These are phyloP conservation scores for Takashimella koratensis DNA, from an alignment of 1,284 basidiomycete genomes.

Conservation along the genomic window DNA sequence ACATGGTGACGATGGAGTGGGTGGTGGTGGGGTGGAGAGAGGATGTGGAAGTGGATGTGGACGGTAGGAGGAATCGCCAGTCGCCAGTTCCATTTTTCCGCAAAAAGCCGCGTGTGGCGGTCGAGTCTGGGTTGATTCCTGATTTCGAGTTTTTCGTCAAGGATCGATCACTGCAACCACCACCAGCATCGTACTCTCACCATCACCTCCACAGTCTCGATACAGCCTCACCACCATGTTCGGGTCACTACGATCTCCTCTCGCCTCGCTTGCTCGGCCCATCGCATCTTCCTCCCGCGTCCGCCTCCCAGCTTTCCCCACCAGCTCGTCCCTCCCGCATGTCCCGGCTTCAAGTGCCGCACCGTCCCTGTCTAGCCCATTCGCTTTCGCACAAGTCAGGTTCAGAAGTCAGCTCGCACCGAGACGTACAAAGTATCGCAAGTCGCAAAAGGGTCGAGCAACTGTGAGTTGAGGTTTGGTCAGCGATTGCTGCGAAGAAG, in stretches of 20 bases:
- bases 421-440: conserved; percentile 72
- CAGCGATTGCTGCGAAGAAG: not conserved
- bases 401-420: conserved; percentile 69
- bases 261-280: conserved; percentile 15
- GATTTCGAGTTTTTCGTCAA: too few species aligned
- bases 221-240: conserved; percentile 6
- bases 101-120: not conserved
- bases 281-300: conserved; percentile 29
- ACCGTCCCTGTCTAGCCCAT: conserved; percentile 1
- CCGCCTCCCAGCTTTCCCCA: not conserved
- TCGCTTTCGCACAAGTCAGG: conserved; percentile 40
- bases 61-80: too few species aligned
- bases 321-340: too few species aligned
- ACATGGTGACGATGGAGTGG: conserved; percentile 36
- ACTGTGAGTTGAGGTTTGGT: conserved; percentile 58
- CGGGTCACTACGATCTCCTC: not conserved
- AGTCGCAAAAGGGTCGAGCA: conserved; percentile 81
- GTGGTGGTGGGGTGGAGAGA: conserved; percentile 1
- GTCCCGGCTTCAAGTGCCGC: conserved; percentile 1
- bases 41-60: not conserved
- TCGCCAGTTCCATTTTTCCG: too few species aligned
- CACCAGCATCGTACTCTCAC: not conserved
- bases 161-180: conserved; percentile 1
- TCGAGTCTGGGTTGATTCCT: not conserved
- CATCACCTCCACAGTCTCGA: not conserved